Evolutionary conservation across 169 alveolate species (phyloP), one percentile per base, ranked within the genome.

Genomic region (Plasmodium cynomolgi): DNA sequence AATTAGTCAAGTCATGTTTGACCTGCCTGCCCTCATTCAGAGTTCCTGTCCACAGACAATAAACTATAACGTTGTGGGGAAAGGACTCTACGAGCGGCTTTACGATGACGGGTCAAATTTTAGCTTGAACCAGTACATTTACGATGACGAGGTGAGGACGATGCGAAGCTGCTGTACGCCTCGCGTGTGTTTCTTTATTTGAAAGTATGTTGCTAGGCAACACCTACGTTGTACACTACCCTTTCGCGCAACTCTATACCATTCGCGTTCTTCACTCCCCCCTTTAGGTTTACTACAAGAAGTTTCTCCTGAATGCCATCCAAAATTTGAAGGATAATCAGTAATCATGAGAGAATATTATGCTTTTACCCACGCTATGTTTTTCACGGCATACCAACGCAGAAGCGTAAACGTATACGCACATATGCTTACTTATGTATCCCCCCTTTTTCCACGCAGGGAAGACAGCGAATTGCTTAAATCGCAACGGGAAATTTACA

Each of bases 1-100:
- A 86, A 79, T 86, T 15, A 86, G 81, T 77, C 93, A 86, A 77
- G 93, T 86, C n/a, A 86, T 86, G 93, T 86, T 86, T 86, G 88
- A 77, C 1, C 81, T 86, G 17, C 93, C 93, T n/a, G 37, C 93
- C n/a, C 29, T 86, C 68, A 86, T 86, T 54, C 88, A 86, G 81
- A 86, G 26, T 37, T 20, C 93, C 39, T 79, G 68, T 26, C 93
- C 93, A 0, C 88, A 86, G 31, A 37, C 56, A 9, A 20, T 86
- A 33, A 86, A 56, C 68, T 58, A 77, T 47, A 33, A 86, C 31
- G 72, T 86, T 54, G 81, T 86, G n/a, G 93, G 93, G 20, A 41
- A 86, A 80, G 56, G 44, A 29, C 34, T 86, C 31, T 86, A 86
- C 44, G 88, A 75, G 20, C 47, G 17, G 0, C 68, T 86, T 13